A percentile compares a stretch with the other conserved stretches of the same genome.
Evolutionary conservation across 805 yeast species (phyloP).

Genomic region (Jamesozyma gamospora): DNA sequence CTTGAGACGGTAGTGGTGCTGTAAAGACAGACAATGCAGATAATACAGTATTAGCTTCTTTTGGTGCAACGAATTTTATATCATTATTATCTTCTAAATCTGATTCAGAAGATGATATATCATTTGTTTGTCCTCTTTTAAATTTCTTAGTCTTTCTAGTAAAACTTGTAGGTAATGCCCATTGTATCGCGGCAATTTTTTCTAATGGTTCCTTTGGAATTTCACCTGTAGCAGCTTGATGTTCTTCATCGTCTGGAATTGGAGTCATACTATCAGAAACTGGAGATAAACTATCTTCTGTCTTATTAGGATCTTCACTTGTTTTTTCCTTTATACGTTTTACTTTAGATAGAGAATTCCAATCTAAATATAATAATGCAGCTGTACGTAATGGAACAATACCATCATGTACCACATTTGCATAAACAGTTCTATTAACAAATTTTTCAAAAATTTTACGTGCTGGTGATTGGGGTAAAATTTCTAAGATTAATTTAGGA

Average conservation of each 20-base stretch:
- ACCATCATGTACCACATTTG: conserved; percentile 87
- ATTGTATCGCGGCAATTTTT: conserved; percentile 22
- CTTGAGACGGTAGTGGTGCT: conserved; percentile 69
- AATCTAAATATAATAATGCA: conserved; percentile 75
- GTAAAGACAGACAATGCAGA: conserved; percentile 68
- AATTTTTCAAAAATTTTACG: conserved; percentile 54
- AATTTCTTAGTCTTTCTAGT: conserved; percentile 16
- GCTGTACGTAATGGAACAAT: conserved; percentile 91
- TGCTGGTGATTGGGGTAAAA: conserved; percentile 70
- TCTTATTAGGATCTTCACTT: not conserved
- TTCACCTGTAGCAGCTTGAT: conserved; percentile 8
- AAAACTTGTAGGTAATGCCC: conserved; percentile 19
- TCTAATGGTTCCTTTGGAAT: conserved; percentile 22
- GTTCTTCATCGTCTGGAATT: not conserved
- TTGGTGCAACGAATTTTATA: conserved; percentile 38
- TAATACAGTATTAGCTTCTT: conserved; percentile 66
- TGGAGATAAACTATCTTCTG: not conserved
- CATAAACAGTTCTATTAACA: conserved; percentile 68
- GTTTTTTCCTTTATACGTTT: conserved; percentile 24
- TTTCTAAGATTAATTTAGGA: conserved; percentile 51
- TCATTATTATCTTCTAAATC: conserved; percentile 3
- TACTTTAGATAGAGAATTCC: conserved; percentile 59
- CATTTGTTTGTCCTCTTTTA: conserved; percentile 18
- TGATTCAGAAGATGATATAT: conserved; percentile 5
- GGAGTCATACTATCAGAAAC: not conserved